Evolutionary conservation across 2,329 filamentous ascomycete species (phyloP).

Genomic region (Arachnomyces sp.): DNA sequence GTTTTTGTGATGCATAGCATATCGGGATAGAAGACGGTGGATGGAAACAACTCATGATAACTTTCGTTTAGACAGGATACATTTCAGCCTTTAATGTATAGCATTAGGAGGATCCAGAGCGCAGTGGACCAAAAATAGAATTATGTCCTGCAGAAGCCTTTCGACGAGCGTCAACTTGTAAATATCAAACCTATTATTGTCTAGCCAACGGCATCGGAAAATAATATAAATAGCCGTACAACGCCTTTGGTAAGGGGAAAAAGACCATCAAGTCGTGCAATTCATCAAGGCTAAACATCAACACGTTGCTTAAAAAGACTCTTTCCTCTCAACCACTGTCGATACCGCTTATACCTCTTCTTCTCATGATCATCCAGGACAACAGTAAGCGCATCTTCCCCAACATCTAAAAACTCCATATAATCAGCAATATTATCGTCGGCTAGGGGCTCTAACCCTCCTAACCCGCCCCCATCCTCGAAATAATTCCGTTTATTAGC

Average conservation of each 20-base stretch:
- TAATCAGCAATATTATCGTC: conserved; percentile 67
- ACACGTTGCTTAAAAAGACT: conserved; percentile 87
- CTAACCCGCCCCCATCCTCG: conserved; percentile 45
- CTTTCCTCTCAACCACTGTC: conserved; percentile 90
- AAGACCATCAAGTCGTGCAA: background rate
- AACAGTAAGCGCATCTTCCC: conserved; percentile 78
- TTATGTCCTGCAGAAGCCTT: no score
- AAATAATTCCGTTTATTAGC: conserved; percentile 57
- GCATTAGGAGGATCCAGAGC: no score
- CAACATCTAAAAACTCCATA: conserved; percentile 64
- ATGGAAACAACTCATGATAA: no score
- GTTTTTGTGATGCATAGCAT: background rate
- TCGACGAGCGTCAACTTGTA: no score
- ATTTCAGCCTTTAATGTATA: background rate
- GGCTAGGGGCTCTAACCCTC: conserved; percentile 30
- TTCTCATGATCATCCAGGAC: conserved; percentile 77
- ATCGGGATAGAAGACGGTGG: background rate
- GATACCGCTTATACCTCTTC: conserved; percentile 94
- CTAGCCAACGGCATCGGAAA: no score
- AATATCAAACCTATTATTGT: no score
- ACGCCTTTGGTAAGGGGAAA: conserved; percentile 2
- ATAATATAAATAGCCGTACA: no score
- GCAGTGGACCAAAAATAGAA: no score
- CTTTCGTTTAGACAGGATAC: background rate
- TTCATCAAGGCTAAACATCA: conserved; percentile 25